These are phyloP conservation scores for Coemansia sp. DNA, from an alignment of 192 early-diverging fungal genomes.

Conservation along the genomic window DNA sequence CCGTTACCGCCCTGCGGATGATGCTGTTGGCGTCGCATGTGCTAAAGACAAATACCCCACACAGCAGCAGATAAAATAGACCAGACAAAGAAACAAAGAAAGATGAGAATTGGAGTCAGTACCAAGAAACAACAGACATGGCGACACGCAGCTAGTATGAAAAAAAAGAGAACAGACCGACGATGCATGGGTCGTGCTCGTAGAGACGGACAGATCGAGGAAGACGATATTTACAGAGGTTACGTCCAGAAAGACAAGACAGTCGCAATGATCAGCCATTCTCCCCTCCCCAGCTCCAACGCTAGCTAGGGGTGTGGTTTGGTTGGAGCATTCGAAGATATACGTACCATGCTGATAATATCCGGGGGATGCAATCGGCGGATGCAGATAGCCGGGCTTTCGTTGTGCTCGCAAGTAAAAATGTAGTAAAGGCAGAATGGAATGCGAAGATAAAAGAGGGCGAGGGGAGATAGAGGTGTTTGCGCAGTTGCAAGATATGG, in stretches of 20 bases:
- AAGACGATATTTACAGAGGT: background rate
- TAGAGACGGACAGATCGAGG: background rate
- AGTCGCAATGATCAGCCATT: background rate
- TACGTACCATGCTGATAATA: slow-evolving; percentile 2
- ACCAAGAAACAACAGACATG: background rate
- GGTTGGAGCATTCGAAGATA: background rate
- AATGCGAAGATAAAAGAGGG: background rate
- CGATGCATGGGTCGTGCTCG: background rate
- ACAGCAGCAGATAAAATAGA: background rate
- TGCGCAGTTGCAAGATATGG: background rate
- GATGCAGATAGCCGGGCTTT: background rate
- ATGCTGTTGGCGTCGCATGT: slow-evolving; percentile 10
- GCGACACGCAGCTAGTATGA: background rate
- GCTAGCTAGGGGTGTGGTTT: background rate
- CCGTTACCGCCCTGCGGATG: slow-evolving; percentile 3
- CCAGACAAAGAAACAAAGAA: no score
- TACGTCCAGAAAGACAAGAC: background rate
- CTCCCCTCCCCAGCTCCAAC: background rate
- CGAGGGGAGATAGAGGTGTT: background rate
- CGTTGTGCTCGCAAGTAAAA: background rate
- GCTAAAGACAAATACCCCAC: slow-evolving; percentile 6
- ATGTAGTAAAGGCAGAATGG: background rate
- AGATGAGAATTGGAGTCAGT: no score
- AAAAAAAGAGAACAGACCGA: background rate
- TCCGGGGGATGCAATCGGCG: background rate